These are phyloP conservation scores for Trichoderma sp. DNA, from an alignment of 2,329 filamentous ascomycete species.

Conservation along the genomic window DNA sequence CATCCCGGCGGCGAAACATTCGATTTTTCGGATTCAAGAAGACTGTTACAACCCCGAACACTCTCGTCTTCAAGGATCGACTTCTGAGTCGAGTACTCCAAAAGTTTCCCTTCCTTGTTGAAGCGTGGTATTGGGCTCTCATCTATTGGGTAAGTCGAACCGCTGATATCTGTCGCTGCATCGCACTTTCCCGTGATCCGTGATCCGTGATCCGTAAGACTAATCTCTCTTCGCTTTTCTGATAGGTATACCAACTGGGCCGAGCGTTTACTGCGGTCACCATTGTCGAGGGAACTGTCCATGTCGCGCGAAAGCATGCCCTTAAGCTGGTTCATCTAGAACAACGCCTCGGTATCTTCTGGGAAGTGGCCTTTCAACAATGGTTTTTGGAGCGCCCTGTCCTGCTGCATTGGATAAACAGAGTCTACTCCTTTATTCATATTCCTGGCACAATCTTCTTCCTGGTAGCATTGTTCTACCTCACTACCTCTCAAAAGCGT, in stretches of 20 bases:
- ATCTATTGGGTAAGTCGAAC: slow-evolving; percentile 68
- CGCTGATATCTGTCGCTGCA: background rate
- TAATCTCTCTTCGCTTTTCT: background rate
- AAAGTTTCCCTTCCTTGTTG: slow-evolving; percentile 69
- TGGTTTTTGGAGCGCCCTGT: slow-evolving; percentile 48
- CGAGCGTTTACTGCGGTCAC: slow-evolving; percentile 70
- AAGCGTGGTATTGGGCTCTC: slow-evolving; percentile 75
- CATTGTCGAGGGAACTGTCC: slow-evolving; percentile 64
- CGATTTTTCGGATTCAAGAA: slow-evolving; percentile 34
- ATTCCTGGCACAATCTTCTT: slow-evolving; percentile 75
- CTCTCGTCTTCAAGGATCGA: slow-evolving; percentile 34
- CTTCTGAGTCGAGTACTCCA: slow-evolving; percentile 52
- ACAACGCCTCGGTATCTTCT: slow-evolving; percentile 61
- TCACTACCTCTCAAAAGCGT: slow-evolving; percentile 62
- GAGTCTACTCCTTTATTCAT: slow-evolving; percentile 74
- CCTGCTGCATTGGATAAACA: slow-evolving; percentile 67
- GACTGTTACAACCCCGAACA: slow-evolving; percentile 35
- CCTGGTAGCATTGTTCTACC: slow-evolving; percentile 62
- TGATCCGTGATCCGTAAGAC: background rate
- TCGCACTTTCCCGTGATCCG: background rate
- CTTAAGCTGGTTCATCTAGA: slow-evolving; percentile 67
- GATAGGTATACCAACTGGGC: slow-evolving; percentile 69
- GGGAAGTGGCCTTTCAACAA: slow-evolving; percentile 60
- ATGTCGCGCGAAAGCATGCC: slow-evolving; percentile 66
- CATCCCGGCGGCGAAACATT: slow-evolving; percentile 35